phyloP scores from a whole-genome alignment of 805 yeast genomes.

The Starmera quercuum region DNA sequence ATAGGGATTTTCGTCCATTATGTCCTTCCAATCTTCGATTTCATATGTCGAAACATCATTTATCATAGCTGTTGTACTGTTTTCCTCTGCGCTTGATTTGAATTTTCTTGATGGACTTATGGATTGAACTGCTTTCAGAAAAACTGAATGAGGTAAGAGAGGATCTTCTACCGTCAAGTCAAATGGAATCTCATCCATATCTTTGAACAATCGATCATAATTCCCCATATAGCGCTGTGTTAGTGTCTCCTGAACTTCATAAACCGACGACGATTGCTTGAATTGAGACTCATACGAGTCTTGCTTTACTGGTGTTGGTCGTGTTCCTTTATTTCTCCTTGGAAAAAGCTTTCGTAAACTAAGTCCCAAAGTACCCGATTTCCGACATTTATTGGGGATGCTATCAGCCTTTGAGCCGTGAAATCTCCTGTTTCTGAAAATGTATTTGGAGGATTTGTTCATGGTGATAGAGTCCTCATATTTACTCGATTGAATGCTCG shows the following conservation, averaged over 20 bases:
- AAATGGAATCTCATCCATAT: constrained; percentile 19
- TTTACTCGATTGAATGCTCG: neutral
- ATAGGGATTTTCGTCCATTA: constrained; percentile 10
- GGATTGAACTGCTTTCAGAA: constrained; percentile 7
- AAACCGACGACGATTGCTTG: constrained; percentile 1
- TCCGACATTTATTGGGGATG: too few relatives aligned
- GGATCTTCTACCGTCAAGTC: constrained; percentile 9
- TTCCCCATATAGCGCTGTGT: constrained; percentile 18
- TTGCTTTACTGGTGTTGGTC: neutral
- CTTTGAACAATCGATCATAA: constrained; percentile 14
- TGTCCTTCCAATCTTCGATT: constrained; percentile 5
- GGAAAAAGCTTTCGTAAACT: neutral
- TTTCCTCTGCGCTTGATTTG: neutral
- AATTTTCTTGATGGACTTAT: constrained; percentile 12
- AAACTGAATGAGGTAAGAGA: constrained; percentile 1
- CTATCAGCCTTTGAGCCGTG: too few relatives aligned
- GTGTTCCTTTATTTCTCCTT: neutral
- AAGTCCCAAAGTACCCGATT: neutral
- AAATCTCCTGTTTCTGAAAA: too few relatives aligned
- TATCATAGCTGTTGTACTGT: too few relatives aligned
- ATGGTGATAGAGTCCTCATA: too few relatives aligned
- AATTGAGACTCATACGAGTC: too few relatives aligned
- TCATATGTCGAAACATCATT: neutral
- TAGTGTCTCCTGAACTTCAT: constrained; percentile 14
- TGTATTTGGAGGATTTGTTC: too few relatives aligned